Percentiles rank a stretch among this genome's conserved stretches.
These are phyloP conservation scores for Byssochlamys sp. DNA, from an alignment of 2,329 filamentous ascomycete species.

Conservation along the genomic window DNA sequence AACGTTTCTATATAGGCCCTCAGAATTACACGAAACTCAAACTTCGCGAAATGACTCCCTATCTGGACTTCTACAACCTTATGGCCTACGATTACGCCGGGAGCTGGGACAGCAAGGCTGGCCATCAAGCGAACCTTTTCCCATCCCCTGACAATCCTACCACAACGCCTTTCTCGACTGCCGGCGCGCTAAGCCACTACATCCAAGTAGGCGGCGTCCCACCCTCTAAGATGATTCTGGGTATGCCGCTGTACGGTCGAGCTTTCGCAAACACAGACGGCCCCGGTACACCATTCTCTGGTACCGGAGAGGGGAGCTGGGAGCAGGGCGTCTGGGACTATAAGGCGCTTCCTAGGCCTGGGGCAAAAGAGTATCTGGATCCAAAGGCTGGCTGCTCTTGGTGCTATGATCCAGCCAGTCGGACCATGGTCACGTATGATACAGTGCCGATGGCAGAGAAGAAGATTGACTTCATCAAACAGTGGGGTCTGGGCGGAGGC, in stretches of 20 bases:
- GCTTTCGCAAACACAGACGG: slow-evolving; percentile 74
- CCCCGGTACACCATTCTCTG: slow-evolving; percentile 59
- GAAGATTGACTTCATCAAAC: slow-evolving; percentile 64
- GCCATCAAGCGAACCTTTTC: slow-evolving; percentile 74
- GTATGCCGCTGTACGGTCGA: slow-evolving; percentile 90
- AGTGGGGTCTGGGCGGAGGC: slow-evolving; percentile 63
- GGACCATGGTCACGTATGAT: slow-evolving; percentile 67
- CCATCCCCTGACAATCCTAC: slow-evolving; percentile 49
- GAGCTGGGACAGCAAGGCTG: slow-evolving; percentile 62
- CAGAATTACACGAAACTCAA: slow-evolving; percentile 34
- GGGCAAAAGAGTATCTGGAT: slow-evolving; percentile 57
- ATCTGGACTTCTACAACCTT: slow-evolving; percentile 46
- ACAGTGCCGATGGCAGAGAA: slow-evolving; percentile 49
- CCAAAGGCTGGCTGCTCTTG: slow-evolving; percentile 59
- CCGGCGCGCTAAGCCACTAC: slow-evolving; percentile 63
- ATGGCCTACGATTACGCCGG: slow-evolving; percentile 87
- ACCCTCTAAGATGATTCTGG: slow-evolving; percentile 68
- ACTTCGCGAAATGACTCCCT: slow-evolving; percentile 36
- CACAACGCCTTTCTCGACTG: slow-evolving; percentile 69
- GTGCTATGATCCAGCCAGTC: slow-evolving; percentile 57
- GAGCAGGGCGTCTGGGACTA: slow-evolving; percentile 80
- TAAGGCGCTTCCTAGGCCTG: slow-evolving; percentile 66
- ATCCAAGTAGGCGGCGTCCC: slow-evolving; percentile 50
- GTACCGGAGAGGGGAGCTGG: slow-evolving; percentile 66
- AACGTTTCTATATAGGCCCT: slow-evolving; percentile 19